phyloP scores from a whole-genome alignment of 2,329 filamentous ascomycete genomes.

The Fusarium chlamydosporum region DNA sequence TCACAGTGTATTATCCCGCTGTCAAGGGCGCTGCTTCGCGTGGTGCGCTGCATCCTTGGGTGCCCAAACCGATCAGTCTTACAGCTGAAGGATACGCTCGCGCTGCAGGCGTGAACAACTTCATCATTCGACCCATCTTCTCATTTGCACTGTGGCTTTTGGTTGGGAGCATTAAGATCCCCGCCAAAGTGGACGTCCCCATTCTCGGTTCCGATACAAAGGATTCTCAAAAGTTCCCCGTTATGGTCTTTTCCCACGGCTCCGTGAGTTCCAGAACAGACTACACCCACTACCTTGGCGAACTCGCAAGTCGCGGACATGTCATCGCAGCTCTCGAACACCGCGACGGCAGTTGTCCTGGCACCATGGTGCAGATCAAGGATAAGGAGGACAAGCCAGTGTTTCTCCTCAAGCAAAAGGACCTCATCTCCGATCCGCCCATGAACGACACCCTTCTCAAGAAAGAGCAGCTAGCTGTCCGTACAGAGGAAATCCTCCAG shows the following conservation, averaged over 20 bases:
- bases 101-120: conserved; percentile 61
- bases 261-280: conserved; percentile 65
- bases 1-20: conserved; percentile 65
- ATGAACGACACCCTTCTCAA: conserved; percentile 60
- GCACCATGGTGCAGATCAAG: conserved; percentile 57
- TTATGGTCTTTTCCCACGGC: conserved; percentile 68
- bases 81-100: conserved; percentile 63
- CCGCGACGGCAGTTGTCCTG: conserved; percentile 66
- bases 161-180: conserved; percentile 62
- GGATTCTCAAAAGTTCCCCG: conserved; percentile 54
- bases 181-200: conserved; percentile 63
- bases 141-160: conserved; percentile 59
- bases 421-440: conserved; percentile 52
- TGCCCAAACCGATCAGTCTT: conserved; percentile 60
- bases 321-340: conserved; percentile 67
- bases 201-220: conserved; percentile 52
- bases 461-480: conserved; percentile 63
- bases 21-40: conserved; percentile 48
- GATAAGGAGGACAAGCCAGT: conserved; percentile 51
- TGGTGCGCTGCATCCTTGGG: conserved; percentile 59
- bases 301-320: conserved; percentile 64
- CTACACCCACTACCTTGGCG: conserved; percentile 66
- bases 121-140: conserved; percentile 60
- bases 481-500: conserved; percentile 65
- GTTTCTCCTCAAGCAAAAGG: conserved; percentile 56